These are phyloP conservation scores for Solanum ossicruentum DNA, from an alignment of 257 asterid genomes.

Conservation along the genomic window DNA sequence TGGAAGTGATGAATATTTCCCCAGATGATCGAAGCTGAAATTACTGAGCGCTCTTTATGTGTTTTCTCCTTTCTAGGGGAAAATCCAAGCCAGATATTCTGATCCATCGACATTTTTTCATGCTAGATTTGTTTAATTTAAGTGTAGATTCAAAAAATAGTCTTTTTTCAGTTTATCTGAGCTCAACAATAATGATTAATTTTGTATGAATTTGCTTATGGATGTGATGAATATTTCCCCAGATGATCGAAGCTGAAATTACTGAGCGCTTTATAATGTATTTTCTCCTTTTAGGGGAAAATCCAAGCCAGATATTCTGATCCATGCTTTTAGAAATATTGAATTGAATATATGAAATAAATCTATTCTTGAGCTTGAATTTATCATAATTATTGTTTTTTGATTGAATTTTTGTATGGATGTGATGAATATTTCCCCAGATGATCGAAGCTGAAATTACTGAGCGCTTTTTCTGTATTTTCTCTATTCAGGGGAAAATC, in stretches of 20 bases:
- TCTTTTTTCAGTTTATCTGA: not conserved
- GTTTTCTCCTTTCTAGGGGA: constrained; percentile 9
- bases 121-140: too few species aligned
- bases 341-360: not conserved
- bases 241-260: constrained; percentile 84
- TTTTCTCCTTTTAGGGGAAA: constrained; percentile 13
- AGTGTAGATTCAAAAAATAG: not conserved
- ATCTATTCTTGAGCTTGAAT: not conserved
- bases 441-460: constrained; percentile 83
- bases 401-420: not conserved
- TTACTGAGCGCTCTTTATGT: constrained; percentile 49
- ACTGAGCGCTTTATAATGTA: constrained; percentile 46
- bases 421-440: constrained; percentile 70
- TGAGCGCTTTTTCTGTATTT: constrained; percentile 41
- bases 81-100: constrained; percentile 60
- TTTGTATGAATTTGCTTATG: not conserved
- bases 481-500: constrained; percentile 12
- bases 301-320: constrained; percentile 67
- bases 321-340: constrained; percentile 9
- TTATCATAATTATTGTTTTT: not conserved
- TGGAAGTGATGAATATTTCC: constrained; percentile 87
- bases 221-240: constrained; percentile 67
- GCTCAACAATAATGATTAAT: not conserved
- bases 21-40: constrained; percentile 92
- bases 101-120: constrained; percentile 17